A percentile compares a stretch with the other conserved stretches of the same genome.
Evolutionary conservation across 495 filamentous ascomycete genomes (phyloP).

Genomic region (Hypoxylon subgilvum): DNA sequence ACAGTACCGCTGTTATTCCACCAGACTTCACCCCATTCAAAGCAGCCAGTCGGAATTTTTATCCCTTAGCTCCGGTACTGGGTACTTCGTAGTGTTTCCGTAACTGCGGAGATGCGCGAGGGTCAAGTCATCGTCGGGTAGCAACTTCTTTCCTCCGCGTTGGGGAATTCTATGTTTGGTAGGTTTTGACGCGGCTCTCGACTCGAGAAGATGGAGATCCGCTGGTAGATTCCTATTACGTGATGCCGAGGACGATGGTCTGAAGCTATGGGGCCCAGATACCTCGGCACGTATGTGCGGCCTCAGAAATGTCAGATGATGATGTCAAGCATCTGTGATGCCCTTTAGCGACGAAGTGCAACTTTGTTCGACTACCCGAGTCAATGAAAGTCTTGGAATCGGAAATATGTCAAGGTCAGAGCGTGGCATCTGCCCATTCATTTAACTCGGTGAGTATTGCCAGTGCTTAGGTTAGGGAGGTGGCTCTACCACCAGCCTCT

Average conservation of each 20-base stretch:
- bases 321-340: neutral
- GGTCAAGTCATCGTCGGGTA: no score
- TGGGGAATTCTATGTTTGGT: no score
- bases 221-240: neutral
- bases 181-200: neutral
- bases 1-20: constrained; percentile 10
- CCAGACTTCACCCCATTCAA: neutral
- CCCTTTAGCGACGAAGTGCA: neutral
- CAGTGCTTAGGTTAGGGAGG: no score
- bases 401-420: constrained; percentile 8
- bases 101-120: no score
- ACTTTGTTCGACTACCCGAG: neutral
- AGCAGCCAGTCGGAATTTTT: constrained; percentile 30
- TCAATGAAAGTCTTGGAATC: constrained; percentile 3
- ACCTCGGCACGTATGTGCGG: no score
- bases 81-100: neutral
- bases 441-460: neutral
- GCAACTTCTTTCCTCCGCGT: no score
- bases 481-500: constrained; percentile 6
- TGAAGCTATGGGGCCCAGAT: neutral
- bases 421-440: neutral
- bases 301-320: no score
- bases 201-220: neutral
- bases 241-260: neutral
- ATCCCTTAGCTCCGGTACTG: constrained; percentile 14